Percentiles rank a stretch among this genome's conserved stretches.
Evolutionary conservation across 1,284 basidiomycete genomes (phyloP).

Genomic region (Tilletia setariae): DNA sequence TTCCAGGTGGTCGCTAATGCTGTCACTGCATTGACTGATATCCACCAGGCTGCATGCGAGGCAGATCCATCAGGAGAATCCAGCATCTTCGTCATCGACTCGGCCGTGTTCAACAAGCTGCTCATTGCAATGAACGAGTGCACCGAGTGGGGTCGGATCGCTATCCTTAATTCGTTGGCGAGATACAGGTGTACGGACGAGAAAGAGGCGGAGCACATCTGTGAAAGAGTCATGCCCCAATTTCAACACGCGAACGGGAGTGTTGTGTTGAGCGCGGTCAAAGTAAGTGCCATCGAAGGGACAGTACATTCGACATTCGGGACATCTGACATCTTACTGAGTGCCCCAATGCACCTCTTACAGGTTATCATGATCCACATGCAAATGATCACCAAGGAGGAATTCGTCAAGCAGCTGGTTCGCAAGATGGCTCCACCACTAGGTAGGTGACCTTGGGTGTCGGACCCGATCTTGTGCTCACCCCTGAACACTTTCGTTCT

Average conservation of each 20-base stretch:
- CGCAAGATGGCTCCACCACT: conserved; percentile 98
- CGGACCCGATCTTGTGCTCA: conserved; percentile 56
- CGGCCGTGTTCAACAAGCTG: conserved; percentile 77
- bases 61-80: conserved; percentile 31
- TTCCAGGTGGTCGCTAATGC: conserved; percentile 80
- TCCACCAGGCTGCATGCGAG: conserved; percentile 63
- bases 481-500: conserved; percentile 23
- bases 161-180: conserved; percentile 79
- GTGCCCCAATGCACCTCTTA: not conserved
- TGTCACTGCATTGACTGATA: conserved; percentile 87
- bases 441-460: conserved; percentile 62
- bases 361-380: conserved; percentile 81
- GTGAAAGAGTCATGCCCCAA: conserved; percentile 94
- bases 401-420: conserved; percentile 78
- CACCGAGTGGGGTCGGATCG: conserved; percentile 96
- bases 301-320: not conserved
- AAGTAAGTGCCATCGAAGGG: conserved; percentile 61
- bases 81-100: conserved; percentile 79
- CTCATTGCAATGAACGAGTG: conserved; percentile 95
- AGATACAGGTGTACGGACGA: conserved; percentile 74
- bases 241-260: conserved; percentile 96
- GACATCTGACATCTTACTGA: no score
- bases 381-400: conserved; percentile 67
- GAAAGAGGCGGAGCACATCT: conserved; percentile 96
- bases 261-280: conserved; percentile 90